Base-by-base conservation (phyloP, 768 basidiomycete genomes). In the Boletus speciosus region DNA sequence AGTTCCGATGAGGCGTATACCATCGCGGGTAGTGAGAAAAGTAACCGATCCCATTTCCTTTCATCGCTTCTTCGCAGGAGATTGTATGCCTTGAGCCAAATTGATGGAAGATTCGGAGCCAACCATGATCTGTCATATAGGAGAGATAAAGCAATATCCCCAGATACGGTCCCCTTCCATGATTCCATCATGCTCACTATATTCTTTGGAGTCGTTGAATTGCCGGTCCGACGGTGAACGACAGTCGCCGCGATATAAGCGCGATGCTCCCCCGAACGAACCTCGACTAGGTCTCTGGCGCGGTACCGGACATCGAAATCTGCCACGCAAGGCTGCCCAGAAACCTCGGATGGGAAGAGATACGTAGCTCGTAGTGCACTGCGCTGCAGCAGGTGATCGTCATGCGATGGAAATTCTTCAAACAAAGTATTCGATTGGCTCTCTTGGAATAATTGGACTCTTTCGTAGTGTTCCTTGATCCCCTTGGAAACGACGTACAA, bases 11-110 rank as follows among this genome's bases (percentile, higher is more conserved):
- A 67, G 4, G 47, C 44, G 55, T 72, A 75, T 12, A 57, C 64
- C 63, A 74, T 64, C 2, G 71, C 63, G 5, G 71, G 59, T 5
- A 75, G 57, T 5, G 66, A 61, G 44, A 76, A 76, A 11, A 64
- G 45, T 9, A 76, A 23, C 15, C 54, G 61, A 15, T 27, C 61
- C 50, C 57, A 59, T 40, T 65, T 53, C 11, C 21, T 7, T 21
- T 49, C 54, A 1, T 49, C 15, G 27, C 41, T 29, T 14, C 10
- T n/a, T 40, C 66, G 67, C 23, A 66, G 65, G 7, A 62, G 43
- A 19, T 69, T 47, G 41, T 73, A 75, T 2, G 62, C 42, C 14
- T 63, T 49, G 34, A 74, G 51, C 63, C 71, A 75, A 5, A 59
- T 51, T 0, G 52, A 44, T 0, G 59, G 39, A 8, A 72, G 57